phyloP scores from a whole-genome alignment of 2,329 filamentous ascomycete genomes.

The Neofusicoccum cordaticola region DNA sequence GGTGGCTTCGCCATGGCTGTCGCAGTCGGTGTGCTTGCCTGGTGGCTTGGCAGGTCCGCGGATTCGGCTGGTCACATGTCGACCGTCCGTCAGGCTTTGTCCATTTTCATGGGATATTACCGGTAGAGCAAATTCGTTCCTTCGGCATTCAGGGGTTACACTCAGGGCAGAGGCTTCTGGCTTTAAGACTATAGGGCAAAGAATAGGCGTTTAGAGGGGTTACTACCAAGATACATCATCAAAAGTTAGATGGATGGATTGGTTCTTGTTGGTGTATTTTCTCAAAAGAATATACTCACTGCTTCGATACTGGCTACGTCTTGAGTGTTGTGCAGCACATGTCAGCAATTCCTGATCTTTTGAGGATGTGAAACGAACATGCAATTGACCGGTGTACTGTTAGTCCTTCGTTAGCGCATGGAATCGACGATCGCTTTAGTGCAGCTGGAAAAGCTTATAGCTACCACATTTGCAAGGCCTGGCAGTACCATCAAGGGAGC shows the following conservation, averaged over 20 bases:
- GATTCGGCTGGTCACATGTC: not conserved
- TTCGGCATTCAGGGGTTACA: not conserved
- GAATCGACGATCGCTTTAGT: too few species aligned
- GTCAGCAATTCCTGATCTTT: too few species aligned
- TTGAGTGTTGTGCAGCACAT: too few species aligned
- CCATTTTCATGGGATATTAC: not conserved
- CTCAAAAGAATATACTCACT: too few species aligned
- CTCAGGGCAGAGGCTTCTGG: not conserved
- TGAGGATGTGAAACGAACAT: too few species aligned
- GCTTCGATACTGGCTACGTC: too few species aligned
- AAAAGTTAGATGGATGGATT: not conserved
- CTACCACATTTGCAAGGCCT: too few species aligned
- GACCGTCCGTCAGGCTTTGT: not conserved
- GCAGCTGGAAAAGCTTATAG: too few species aligned
- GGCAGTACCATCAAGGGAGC: too few species aligned
- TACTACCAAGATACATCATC: too few species aligned
- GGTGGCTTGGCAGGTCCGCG: conserved; percentile 30
- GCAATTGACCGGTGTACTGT: too few species aligned
- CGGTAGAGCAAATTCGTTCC: not conserved
- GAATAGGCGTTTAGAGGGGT: not conserved
- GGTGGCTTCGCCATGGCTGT: conserved; percentile 54
- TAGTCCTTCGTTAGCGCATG: too few species aligned
- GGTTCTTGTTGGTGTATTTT: not conserved
- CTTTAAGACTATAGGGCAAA: not conserved
- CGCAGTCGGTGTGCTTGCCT: conserved; percentile 33